Percentiles rank a stretch among this genome's conserved stretches.
phyloP scores from a whole-genome alignment of 495 filamentous ascomycete species.

The Xylaria intraflava region DNA sequence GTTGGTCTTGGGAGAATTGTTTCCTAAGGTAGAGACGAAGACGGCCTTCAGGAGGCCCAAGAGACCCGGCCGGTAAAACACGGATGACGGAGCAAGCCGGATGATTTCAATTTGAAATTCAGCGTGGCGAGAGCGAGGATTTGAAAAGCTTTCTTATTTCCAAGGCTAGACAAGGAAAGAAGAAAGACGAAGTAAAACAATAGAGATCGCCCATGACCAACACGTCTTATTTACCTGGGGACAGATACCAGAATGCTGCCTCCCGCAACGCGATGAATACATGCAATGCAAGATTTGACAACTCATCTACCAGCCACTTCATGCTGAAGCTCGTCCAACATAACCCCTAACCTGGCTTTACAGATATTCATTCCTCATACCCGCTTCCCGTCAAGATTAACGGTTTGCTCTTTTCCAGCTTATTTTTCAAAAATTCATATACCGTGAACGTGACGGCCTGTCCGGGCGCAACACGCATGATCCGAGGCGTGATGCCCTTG shows the following conservation, averaged over 20 bases:
- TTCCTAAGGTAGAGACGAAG: constrained; percentile 61
- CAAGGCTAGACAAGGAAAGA: not conserved
- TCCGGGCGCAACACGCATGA: constrained; percentile 95
- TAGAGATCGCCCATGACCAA: not conserved
- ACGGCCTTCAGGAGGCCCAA: constrained; percentile 82
- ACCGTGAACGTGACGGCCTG: constrained; percentile 98
- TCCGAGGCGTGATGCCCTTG: constrained; percentile 95
- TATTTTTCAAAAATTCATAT: constrained; percentile 82
- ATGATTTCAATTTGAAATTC: not conserved
- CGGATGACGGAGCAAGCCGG: not conserved
- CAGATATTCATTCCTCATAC: constrained; percentile 61
- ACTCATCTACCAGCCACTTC: not conserved
- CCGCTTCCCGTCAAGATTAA: constrained; percentile 57
- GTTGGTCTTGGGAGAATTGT: constrained; percentile 66
- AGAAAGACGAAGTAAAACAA: not conserved
- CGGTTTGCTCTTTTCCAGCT: constrained; percentile 66
- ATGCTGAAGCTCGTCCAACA: not conserved
- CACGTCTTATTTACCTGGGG: not conserved
- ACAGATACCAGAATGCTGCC: constrained; percentile 3
- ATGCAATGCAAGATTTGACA: not conserved
- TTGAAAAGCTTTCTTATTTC: not conserved
- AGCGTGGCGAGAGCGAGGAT: not conserved
- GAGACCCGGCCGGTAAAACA: constrained; percentile 59
- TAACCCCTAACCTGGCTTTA: not conserved
- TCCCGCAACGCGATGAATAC: not conserved